Base-by-base conservation (phyloP, 371 early-diverging fungal species). In the Lichtheimia ornata region DNA sequence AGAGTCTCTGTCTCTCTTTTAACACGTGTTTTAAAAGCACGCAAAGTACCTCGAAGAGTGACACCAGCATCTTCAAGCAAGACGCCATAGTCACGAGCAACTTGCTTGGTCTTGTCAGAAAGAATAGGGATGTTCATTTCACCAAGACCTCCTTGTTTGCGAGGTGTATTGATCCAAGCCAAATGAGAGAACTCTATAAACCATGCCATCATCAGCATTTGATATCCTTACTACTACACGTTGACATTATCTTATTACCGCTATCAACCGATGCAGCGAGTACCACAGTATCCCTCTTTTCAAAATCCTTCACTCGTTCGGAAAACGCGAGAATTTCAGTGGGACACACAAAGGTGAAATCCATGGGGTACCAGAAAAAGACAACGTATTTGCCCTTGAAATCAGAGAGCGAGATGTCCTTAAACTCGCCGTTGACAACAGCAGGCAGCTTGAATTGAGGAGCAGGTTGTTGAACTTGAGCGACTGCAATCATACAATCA, bases 311-410 rank as follows among this genome's bases (percentile, higher is more conserved):
- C 59, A 85, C 75, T 61, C 84, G 82, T 71, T 98, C 94, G 68
- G 86, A 86, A 86, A 95, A 95, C 41, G 93, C 94, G 52, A 90
- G 79, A 73, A 94, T 81, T 80, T 96, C 97, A 61, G 95, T 95
- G 58, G 96, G 96, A 81, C 95, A 94, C 55, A 93, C 94, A 70
- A 93, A 91, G 60, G 88, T 87, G 57, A 77, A 77, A 62, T 80
- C 77, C 59, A 73, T 73, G 62, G 80, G 80, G 53, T 80, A 80
- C 63, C 74, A 79, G 66, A 79, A 69, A 63, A 79, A 63, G 24
- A 79, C 74, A 15, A 76, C 71, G 50, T 74, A 79, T 64, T 77
- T 82, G 69, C 95, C 96, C 85, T 92, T 92, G 88, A 88, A 97
- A 76, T 96, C 92, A 40, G 84, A 82, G 27, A 94, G 81, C 40